Evolutionary conservation across 192 early-diverging fungal genomes (phyloP), one percentile per base, ranked within the genome.

Genomic region (Oehlia diaphana): DNA sequence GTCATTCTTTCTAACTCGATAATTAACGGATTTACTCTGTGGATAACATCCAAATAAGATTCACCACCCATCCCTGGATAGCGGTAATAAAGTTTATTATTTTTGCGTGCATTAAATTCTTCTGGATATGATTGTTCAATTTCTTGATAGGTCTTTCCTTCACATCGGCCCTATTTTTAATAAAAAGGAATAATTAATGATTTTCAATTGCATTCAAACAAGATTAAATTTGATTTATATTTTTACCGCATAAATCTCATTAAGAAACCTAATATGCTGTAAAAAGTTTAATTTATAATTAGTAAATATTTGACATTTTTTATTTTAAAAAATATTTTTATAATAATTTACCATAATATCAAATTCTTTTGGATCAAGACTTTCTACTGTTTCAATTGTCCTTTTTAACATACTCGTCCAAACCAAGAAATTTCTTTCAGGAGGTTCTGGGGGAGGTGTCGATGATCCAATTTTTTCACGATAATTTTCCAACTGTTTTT

Each of bases 1-100:
- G 92, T 92, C 90, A 96, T 97, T 71, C 97, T 89, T 83, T 99
- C 97, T 74, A 97, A 87, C 85, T 99, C 97, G 70, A 99, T 91
- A 82, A 99, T 97, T 64, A 98, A 86, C 42, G 96, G 96, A 80
- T 96, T 89, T 71, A 99, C 78, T 26, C 97, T 89, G 83, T 98
- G 94, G 71, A 99, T 96, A 28, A 99, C 97, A 81, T 99, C 97
- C 21, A 92, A 74, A 77, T 97, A 97, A 23, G 93, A 94, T 85
- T 99, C 97, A 50, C 97, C 97, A 64, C 97, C 97, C 70, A 95
- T 92, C 21, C 97, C 97, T 7, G 97, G 97, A 82, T 98, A 99
- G 33, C 97, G 90, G 78, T 97, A 98, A 83, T 93, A 89, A 61
- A 99, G 88, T 85, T 99, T 99, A 86, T 95, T 93, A 53, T 87